Evolutionary conservation across 2,329 filamentous ascomycete species (phyloP), one percentile per base, ranked within the genome.

Genomic region (Diaporthe vaccinii): DNA sequence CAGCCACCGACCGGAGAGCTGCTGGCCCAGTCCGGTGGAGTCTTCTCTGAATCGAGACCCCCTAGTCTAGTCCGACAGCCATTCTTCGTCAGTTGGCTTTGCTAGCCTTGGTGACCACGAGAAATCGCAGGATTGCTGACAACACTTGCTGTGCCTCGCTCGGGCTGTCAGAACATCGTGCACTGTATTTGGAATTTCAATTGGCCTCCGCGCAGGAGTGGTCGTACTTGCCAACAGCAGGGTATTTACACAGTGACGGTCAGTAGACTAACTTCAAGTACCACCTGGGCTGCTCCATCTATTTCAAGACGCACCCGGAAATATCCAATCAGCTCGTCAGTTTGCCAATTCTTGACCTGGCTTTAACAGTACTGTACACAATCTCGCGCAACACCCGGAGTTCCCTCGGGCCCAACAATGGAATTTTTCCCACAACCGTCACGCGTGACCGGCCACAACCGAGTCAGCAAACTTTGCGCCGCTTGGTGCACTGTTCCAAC

Each of bases 401-500:
- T 41, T 61, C 53, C 51, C 53, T 74, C 41, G 44, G 55, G n/a
- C 68, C 70, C 67, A 76, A 46, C 62, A 70, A 55, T 36, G 31
- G 65, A 28, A 41, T 68, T 53, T 58, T 57, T 68, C 58, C 70
- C 72, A 46, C 72, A 67, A 34, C 44, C 65, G 28, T 62, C 59
- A 59, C 39, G 53, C 44, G 61, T 61, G 46, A 68, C 57, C 22
- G 22, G 70, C 7, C 34, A 25, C 51, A 69, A 58, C 36, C 72
- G 67, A 76, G 75, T 74, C 72, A 76, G 72, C 75, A 74, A 68
- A 57, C 58, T 65, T 62, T 76, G 44, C 51, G 70, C 53, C 51
- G 51, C 17, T 55, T 53, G 46, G 44, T 61, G 28, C 41, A 49
- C 53, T 28, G 25, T 44, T 55, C 49, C 58, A 68, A 57, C 51